Percentiles rank a stretch among this genome's conserved stretches.
These are phyloP conservation scores for Saturnispora hagleri DNA, from an alignment of 805 yeast species.

Conservation along the genomic window DNA sequence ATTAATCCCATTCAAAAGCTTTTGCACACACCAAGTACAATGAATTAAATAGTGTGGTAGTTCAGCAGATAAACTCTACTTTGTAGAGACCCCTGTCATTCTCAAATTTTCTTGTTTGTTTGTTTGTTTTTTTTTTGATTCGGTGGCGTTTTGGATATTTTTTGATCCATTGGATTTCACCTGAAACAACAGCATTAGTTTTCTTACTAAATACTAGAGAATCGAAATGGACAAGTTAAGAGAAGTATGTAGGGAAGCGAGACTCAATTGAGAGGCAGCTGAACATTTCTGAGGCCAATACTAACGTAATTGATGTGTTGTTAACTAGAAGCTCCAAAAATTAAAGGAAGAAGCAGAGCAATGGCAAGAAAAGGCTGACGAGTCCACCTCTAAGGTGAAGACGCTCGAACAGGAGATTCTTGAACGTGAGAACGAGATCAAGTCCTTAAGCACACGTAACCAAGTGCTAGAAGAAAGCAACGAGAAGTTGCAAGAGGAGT, in stretches of 20 bases:
- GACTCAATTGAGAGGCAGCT: neutral
- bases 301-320: neutral
- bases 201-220: neutral
- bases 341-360: slow-evolving; percentile 91
- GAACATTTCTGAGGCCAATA: neutral
- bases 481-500: slow-evolving; percentile 68
- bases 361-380: slow-evolving; percentile 97
- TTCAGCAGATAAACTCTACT: too few species aligned
- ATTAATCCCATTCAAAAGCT: too few species aligned
- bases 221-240: slow-evolving; percentile 38
- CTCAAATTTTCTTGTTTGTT: neutral
- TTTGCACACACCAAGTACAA: too few species aligned
- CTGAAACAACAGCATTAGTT: neutral
- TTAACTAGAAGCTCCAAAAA: slow-evolving; percentile 64
- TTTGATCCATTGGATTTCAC: neutral
- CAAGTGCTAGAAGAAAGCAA: slow-evolving; percentile 75
- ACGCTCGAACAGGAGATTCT: slow-evolving; percentile 84
- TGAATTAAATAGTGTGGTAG: too few species aligned
- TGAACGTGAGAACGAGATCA: slow-evolving; percentile 92
- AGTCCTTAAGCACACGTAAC: slow-evolving; percentile 86
- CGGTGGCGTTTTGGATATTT: neutral
- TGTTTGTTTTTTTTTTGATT: too few species aligned
- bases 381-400: slow-evolving; percentile 69
- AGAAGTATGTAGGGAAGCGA: slow-evolving; percentile 32
- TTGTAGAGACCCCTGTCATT: too few species aligned